Evolutionary conservation across 2,329 filamentous ascomycete genomes (phyloP), one percentile per base, ranked within the genome.

Genomic region (Samsoniella hepiali): DNA sequence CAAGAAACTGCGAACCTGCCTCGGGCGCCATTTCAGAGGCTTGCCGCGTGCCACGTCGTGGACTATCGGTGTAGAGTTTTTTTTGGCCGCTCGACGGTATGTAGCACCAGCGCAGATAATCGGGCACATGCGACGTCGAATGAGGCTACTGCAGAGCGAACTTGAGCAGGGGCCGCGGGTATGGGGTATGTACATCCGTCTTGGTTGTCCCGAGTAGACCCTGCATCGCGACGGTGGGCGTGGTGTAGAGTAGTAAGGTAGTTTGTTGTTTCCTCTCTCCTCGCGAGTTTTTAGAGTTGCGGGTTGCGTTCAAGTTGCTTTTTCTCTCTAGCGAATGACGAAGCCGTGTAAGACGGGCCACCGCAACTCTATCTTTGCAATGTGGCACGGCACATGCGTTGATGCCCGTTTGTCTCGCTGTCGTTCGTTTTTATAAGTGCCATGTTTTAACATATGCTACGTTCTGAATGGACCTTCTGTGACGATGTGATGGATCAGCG

Each of bases 201-300:
- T 42, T 44, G 17, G 22, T 38, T n/a, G 57, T 58, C 31, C 29
- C 22, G 40, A 57, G 56, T 60, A 42, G 57, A 51, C 58, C 58
- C 58, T 60, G 49, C 36, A 53, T 60, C 36, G 36, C 44, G 49
- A 60, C 34, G 45, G 34, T 40, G 45, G 38, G 36, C 27, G 10
- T 11, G 27, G 38, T 56, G 27, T 51, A 40, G 49, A 5, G 44
- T n/a, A 5, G 10, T 22, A 45, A 32, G 58, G 22, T 49, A 32
- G 45, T 42, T 32, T 61, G 49, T 61, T 54, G 58, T 61, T 61
- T 54, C 34, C 58, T 61, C 58, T 61, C 49, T 54, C 40, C 58
- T 54, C 58, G 49, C 34, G 15, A 10, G 42, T 29, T 38, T 27
- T 50, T 32, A 29, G 17, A 11, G 11, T 44, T 49, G 42, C 56